Base-by-base conservation (phyloP, 164 flowering plant species). In the Platanus orientalis region DNA sequence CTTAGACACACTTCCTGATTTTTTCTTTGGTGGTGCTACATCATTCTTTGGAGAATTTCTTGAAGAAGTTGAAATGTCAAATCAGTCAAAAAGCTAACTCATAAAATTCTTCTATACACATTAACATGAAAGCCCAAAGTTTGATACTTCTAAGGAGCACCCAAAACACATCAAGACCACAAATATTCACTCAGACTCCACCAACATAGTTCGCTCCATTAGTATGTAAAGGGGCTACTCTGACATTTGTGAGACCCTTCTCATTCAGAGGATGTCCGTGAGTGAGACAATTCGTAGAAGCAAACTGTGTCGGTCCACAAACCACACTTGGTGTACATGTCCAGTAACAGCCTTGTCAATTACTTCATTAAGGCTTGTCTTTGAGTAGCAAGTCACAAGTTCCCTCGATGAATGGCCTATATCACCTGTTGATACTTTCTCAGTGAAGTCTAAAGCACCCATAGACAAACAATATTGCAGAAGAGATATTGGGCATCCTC, bases 271-370 rank as follows among this genome's bases (percentile, higher is more conserved):
- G n/a, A 89, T 70, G 52, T 85, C 92, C 0, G 89, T 78, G 1
- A 87, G 72, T 2, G 92, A 81, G n/a, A 89, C 82, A 5, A 89
- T 70, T 25, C 96, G 90, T 1, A 50, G 58, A 1, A 85, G 86
- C 47, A 63, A 55, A 27, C 88, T 85, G 1, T 61, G 55, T 16
- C 48, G 63, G 34, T 83, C 81, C 42, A 84, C 82, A 1, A 86
- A 86, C 92, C 92, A 89, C 7, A 87, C 73, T 11, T 90, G 76
- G 59, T 89, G 92, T 1, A 87, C 90, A 62, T 85, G 88, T 39
- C 71, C 71, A 7, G 54, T 23, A 0, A 81, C 80, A 0, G 67
- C 87, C 72, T 82, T 84, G 61, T 82, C 80, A 3, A 87, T 76
- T 19, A 67, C 92, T 60, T 85, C 84, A 0, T 44, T 69, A 0